Conservation (phyloP, 345 rosid genomes). For the Acer saccharum region DNA sequence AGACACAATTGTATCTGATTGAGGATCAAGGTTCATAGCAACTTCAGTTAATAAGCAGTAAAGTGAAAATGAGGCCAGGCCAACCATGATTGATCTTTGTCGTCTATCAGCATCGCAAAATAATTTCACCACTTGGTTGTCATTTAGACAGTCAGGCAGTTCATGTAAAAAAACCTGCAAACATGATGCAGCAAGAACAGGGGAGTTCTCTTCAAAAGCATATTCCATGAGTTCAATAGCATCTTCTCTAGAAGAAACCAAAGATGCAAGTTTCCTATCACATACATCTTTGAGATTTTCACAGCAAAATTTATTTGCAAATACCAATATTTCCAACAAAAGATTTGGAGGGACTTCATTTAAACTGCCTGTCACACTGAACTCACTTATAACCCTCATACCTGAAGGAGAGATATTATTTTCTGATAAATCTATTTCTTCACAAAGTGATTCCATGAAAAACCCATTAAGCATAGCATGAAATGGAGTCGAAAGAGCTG, state of each 20-base stretch:
- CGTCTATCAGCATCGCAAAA: constrained; percentile 54
- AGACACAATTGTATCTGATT: constrained; percentile 61
- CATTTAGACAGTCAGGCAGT: constrained; percentile 77
- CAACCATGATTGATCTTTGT: constrained; percentile 72
- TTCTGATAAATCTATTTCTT: constrained; percentile 85
- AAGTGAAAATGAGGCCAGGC: constrained; percentile 73
- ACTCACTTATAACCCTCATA: constrained; percentile 67
- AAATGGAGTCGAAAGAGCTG: constrained; percentile 86
- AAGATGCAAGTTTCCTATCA: constrained; percentile 80
- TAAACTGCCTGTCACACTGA: constrained; percentile 65
- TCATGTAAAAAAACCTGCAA: constrained; percentile 77
- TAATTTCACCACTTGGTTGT: constrained; percentile 66
- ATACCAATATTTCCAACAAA: constrained; percentile 77
- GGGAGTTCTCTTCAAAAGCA: constrained; percentile 77
- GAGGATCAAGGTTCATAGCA: constrained; percentile 74
- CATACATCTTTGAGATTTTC: constrained; percentile 87
- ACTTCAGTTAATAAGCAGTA: constrained; percentile 89
- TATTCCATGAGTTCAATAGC: constrained; percentile 91
- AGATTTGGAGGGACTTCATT: constrained; percentile 54
- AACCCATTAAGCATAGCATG: constrained; percentile 87
- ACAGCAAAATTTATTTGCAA: constrained; percentile 94
- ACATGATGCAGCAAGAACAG: constrained; percentile 86
- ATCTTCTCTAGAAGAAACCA: constrained; percentile 67
- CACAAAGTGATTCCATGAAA: constrained; percentile 80
- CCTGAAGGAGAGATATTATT: constrained; percentile 73